Base-by-base conservation (phyloP, 495 filamentous ascomycete genomes). In the Rhypophila decipiens region DNA sequence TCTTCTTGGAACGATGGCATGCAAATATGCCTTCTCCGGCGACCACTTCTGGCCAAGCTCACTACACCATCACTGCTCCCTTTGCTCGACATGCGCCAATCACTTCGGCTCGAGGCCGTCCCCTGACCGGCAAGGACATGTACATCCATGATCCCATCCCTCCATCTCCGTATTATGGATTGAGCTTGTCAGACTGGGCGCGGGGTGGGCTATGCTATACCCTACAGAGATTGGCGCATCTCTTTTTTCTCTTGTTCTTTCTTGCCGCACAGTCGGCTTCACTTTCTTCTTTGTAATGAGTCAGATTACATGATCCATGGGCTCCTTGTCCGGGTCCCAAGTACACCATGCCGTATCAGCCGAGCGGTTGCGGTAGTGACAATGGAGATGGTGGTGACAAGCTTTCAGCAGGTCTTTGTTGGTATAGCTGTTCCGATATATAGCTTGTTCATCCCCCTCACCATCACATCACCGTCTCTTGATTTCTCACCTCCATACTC, bases 31-130 rank as follows among this genome's bases (percentile, higher is more conserved):
- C n/a, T n/a, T n/a, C n/a, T n/a, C n/a, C 34, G 19, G 20, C 20
- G 18, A 22, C 40, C 51, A 50, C 43, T 50, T 48, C 21, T 44
- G 27, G 47, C 52, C 31, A 15, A 51, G 44, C 24, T 18, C 24
- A 27, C 22, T 27, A 48, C 52, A 50, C 47, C 43, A 33, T 35
- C 42, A 21, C 27, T 31, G 27, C 13, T 31, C 7, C 13, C 27
- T 13, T 31, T 13, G 27, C 2, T 3, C 13, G 3, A 23, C 24
- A 34, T 40, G 39, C 35, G 41, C 53, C 53, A 56, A 56, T 56
- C 47, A 55, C 43, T n/a, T 11, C 35, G 2, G 12, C 18, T 12
- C 9, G 24, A 38, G 48, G 35, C 38, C 24, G 46, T 24, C 39
- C 21, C 18, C 35, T 37, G 35, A 37, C 35, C 35, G 35, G 35